Conservation (phyloP, 306 rosid genomes). For the Dicorynia guianensis region DNA sequence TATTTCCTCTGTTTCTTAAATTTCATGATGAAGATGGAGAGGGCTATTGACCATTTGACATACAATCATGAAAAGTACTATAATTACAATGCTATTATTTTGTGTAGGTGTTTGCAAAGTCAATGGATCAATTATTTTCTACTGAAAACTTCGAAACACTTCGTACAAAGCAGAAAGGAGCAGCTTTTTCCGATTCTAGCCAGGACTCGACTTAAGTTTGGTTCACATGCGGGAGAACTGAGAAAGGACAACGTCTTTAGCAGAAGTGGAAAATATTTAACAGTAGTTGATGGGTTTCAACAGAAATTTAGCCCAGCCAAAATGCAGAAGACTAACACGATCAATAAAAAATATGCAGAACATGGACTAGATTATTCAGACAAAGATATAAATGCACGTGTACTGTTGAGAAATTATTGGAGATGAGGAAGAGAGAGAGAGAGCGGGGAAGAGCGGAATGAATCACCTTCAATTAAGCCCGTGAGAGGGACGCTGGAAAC, state of each 20-base stretch:
- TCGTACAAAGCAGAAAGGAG: neutral
- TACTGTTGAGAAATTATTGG: too few relatives aligned
- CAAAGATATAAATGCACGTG: too few relatives aligned
- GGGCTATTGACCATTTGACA: too few relatives aligned
- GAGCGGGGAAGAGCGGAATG: neutral
- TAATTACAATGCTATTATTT: too few relatives aligned
- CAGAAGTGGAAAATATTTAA: neutral
- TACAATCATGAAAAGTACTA: neutral
- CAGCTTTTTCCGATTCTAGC: neutral
- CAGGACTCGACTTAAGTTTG: neutral
- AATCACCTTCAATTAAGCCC: neutral
- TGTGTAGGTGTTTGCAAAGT: too few relatives aligned
- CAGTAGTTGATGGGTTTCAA: neutral
- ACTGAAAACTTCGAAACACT: neutral
- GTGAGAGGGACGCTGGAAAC: neutral
- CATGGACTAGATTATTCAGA: too few relatives aligned
- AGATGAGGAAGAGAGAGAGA: too few relatives aligned
- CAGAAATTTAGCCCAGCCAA: neutral
- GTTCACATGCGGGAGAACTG: constrained; percentile 4
- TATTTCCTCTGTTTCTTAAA: too few relatives aligned
- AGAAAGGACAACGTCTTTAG: neutral
- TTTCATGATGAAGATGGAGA: neutral
- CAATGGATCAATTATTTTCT: neutral
- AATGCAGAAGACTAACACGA: too few relatives aligned
- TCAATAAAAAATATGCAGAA: too few relatives aligned